These are phyloP conservation scores for Fraxinus baroniana DNA, from an alignment of 305 asterid species.

Conservation along the genomic window DNA sequence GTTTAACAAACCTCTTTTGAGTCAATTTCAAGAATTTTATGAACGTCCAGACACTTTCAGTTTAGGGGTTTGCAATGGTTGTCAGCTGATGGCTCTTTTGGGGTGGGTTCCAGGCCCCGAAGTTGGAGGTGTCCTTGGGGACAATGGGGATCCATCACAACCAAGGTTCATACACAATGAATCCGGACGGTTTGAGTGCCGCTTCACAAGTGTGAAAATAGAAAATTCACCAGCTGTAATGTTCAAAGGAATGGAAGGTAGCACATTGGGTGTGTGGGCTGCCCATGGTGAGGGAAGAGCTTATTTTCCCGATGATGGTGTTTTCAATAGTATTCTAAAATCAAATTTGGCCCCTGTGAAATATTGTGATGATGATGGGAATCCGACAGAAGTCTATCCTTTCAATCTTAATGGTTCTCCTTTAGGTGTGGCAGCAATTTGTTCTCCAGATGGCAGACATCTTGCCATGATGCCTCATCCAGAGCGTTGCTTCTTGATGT, in stretches of 20 bases:
- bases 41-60: slow-evolving; percentile 83
- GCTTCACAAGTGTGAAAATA: slow-evolving; percentile 78
- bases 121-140: slow-evolving; percentile 71
- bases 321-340: slow-evolving; percentile 41
- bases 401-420: slow-evolving; percentile 90
- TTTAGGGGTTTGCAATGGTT: slow-evolving; percentile 90
- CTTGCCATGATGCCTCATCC: slow-evolving; percentile 98
- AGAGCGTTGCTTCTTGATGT: slow-evolving; percentile 87
- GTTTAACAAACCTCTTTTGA: slow-evolving; percentile 64
- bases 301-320: slow-evolving; percentile 62
- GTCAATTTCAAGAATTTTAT: slow-evolving; percentile 78
- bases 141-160: slow-evolving; percentile 73
- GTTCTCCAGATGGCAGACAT: slow-evolving; percentile 92
- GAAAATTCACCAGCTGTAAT: slow-evolving; percentile 75
- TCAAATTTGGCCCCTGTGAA: slow-evolving; percentile 70
- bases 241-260: slow-evolving; percentile 90
- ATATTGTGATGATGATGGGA: slow-evolving; percentile 76
- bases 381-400: slow-evolving; percentile 71
- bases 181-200: slow-evolving; percentile 88
- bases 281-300: slow-evolving; percentile 97
- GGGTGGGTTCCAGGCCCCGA: slow-evolving; percentile 94
- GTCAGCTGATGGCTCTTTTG: slow-evolving; percentile 94
- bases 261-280: slow-evolving; percentile 90
- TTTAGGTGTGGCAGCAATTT: slow-evolving; percentile 82
- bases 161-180: slow-evolving; percentile 88